phyloP scores from a whole-genome alignment of 2,329 filamentous ascomycete genomes.

The Arachnomyces sp. region DNA sequence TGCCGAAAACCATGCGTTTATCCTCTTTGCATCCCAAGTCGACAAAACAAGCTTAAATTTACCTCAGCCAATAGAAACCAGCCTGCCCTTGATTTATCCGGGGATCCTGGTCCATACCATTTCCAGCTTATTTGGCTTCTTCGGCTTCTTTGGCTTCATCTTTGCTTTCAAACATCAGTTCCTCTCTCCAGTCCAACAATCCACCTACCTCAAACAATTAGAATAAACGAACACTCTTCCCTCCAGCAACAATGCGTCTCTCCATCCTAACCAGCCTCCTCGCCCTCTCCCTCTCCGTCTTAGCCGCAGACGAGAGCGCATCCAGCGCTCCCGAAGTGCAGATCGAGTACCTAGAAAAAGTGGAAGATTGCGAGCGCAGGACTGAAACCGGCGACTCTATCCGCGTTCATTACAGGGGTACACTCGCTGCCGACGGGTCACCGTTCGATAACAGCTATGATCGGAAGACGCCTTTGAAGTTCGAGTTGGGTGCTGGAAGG shows the following conservation, averaged over 20 bases:
- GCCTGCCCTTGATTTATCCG: too few species aligned
- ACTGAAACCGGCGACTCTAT: constrained; percentile 68
- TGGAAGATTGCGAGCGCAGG: constrained; percentile 67
- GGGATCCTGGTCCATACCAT: too few species aligned
- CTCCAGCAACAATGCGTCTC: constrained; percentile 35
- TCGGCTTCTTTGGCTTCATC: too few species aligned
- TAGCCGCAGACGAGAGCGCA: constrained; percentile 44
- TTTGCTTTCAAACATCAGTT: background rate
- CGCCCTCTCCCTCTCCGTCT: constrained; percentile 33
- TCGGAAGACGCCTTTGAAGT: constrained; percentile 64
- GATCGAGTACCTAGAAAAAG: constrained; percentile 65
- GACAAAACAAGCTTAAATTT: too few species aligned
- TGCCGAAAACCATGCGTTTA: too few species aligned
- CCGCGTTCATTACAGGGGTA: constrained; percentile 82
- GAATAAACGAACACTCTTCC: constrained; percentile 5
- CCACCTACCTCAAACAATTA: constrained; percentile 1
- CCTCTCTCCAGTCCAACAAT: background rate
- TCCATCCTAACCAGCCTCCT: constrained; percentile 31
- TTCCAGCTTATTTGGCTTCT: too few species aligned
- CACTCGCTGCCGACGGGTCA: constrained; percentile 60
- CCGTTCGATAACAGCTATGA: constrained; percentile 83
- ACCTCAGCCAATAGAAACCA: too few species aligned
- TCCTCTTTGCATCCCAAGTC: too few species aligned
- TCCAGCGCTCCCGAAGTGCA: constrained; percentile 51
- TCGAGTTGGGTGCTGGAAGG: constrained; percentile 68